phyloP scores from a whole-genome alignment of 257 asterid genomes.

The Capsicum chinense region DNA sequence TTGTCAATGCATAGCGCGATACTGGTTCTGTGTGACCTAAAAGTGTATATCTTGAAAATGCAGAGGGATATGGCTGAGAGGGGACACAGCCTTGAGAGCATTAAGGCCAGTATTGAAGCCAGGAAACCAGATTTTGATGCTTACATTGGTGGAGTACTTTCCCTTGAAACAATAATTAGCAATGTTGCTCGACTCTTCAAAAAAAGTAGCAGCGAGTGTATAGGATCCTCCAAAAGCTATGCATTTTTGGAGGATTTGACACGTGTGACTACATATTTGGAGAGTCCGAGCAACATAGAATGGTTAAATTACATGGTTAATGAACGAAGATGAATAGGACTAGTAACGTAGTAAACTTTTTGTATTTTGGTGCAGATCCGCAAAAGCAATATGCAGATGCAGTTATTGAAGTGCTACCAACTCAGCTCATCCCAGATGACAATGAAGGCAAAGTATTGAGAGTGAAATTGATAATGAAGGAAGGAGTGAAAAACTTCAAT shows the following conservation, averaged over 20 bases:
- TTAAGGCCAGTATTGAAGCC: constrained; percentile 96
- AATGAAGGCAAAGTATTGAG: constrained; percentile 90
- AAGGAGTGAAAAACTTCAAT: constrained; percentile 78
- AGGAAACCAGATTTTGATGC: constrained; percentile 96
- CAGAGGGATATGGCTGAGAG: constrained; percentile 99
- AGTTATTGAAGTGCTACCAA: constrained; percentile 90
- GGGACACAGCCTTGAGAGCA: constrained; percentile 99
- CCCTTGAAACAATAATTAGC: background rate
- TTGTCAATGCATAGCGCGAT: background rate
- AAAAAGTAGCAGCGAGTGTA: background rate
- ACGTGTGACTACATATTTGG: background rate
- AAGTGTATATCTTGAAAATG: constrained; percentile 33
- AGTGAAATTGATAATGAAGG: constrained; percentile 88
- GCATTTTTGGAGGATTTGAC: background rate
- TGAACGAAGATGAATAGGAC: background rate
- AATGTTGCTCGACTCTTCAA: background rate
- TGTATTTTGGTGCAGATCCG: constrained; percentile 58
- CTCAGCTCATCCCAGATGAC: constrained; percentile 91
- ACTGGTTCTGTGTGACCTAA: background rate
- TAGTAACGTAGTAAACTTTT: background rate
- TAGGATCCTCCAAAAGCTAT: background rate
- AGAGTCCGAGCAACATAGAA: background rate
- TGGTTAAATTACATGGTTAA: background rate
- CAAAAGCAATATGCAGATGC: constrained; percentile 96
- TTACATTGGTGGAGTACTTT: constrained; percentile 63